Conservation (phyloP, 306 rosid species). For the Glycine soja region DNA sequence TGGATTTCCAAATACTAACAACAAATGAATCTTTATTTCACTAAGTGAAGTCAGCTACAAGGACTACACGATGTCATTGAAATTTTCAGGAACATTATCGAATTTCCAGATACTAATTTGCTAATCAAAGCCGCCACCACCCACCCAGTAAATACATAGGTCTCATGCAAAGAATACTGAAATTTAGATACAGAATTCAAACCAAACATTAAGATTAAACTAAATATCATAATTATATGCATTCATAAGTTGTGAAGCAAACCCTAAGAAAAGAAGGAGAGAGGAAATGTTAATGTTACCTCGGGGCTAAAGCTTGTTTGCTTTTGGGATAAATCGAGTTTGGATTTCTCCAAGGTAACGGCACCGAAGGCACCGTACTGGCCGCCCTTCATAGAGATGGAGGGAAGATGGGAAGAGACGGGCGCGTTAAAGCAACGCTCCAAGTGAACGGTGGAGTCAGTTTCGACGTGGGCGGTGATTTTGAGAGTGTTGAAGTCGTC, state of each 20-base stretch:
- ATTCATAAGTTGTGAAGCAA: not conserved
- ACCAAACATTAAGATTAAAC: not conserved
- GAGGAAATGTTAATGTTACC: conserved; percentile 50
- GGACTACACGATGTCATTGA: not conserved
- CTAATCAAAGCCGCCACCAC: conserved; percentile 5
- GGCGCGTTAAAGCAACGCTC: conserved; percentile 71
- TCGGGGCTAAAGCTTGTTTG: conserved; percentile 77
- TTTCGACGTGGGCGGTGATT: conserved; percentile 41
- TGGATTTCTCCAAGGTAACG: conserved; percentile 87
- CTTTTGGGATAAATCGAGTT: conserved; percentile 79
- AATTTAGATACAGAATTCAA: not conserved
- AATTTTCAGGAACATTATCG: not conserved
- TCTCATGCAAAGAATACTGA: not conserved
- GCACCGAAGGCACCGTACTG: conserved; percentile 77
- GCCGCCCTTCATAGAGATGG: conserved; percentile 78
- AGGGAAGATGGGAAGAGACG: conserved; percentile 30
- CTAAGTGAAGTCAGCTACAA: not conserved
- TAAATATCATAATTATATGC: conserved; percentile 8
- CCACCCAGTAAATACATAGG: not conserved
- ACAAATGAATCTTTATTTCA: not conserved
- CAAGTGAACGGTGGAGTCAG: conserved; percentile 48
- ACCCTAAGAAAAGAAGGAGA: conserved; percentile 28
- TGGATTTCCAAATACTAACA: conserved; percentile 4
- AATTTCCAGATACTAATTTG: conserved; percentile 20
- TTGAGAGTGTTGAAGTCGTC: conserved; percentile 42